phyloP scores from a whole-genome alignment of 108 stramenopile species.

The Fragilariopsis cylindrus region DNA sequence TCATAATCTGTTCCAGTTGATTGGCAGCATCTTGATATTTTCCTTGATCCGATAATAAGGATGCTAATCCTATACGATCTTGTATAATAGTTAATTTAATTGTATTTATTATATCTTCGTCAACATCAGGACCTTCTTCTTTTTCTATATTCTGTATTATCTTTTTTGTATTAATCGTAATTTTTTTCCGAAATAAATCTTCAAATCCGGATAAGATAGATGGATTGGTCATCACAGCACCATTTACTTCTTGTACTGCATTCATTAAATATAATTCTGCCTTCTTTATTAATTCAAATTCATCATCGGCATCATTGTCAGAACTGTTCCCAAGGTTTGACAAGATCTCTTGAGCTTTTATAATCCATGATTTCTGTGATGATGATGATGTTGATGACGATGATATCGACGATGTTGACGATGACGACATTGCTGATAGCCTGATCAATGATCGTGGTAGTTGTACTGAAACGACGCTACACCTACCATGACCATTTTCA shows the following conservation, averaged over 20 bases:
- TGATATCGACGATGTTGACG: neutral
- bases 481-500: neutral
- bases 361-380: too few species aligned
- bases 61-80: constrained; percentile 57
- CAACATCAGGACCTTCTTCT: too few species aligned
- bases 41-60: constrained; percentile 49
- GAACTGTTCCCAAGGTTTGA: too few species aligned
- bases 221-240: neutral
- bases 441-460: neutral
- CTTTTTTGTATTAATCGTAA: constrained; percentile 2
- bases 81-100: constrained; percentile 27
- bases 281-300: too few species aligned
- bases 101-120: too few species aligned
- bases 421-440: neutral
- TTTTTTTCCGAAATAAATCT: constrained; percentile 41
- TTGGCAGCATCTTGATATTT: constrained; percentile 47
- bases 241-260: neutral
- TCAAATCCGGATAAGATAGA: constrained; percentile 2
- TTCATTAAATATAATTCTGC: neutral
- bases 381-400: neutral
- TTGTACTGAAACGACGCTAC: neutral
- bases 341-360: too few species aligned
- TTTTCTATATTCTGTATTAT: too few species aligned
- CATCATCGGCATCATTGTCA: too few species aligned
- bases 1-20: constrained; percentile 32